Evolutionary conservation across 305 asterid species (phyloP).

Genomic region (Fraxinus nigra): DNA sequence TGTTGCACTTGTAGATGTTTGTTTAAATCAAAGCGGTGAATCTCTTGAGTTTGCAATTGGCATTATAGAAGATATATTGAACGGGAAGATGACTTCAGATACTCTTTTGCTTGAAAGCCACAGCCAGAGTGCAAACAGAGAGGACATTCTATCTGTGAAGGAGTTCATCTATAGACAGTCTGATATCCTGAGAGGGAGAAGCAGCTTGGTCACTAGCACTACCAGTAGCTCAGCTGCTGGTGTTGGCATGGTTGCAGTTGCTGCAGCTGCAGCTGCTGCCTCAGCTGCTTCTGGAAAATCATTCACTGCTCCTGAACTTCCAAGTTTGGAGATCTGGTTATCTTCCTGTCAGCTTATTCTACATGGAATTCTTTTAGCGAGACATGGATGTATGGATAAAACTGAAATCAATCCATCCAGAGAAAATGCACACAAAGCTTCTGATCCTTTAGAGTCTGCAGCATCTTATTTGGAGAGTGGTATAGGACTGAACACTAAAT

Average conservation of each 20-base stretch:
- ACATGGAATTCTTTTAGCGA: slow-evolving; percentile 59
- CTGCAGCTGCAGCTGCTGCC: slow-evolving; percentile 93
- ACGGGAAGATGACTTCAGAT: slow-evolving; percentile 84
- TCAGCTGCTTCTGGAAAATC: slow-evolving; percentile 66
- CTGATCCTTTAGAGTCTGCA: slow-evolving; percentile 52
- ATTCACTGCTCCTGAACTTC: slow-evolving; percentile 65
- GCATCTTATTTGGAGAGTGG: slow-evolving; percentile 55
- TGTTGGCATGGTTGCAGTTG: slow-evolving; percentile 91
- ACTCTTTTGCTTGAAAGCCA: slow-evolving; percentile 83
- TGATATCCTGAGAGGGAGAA: slow-evolving; percentile 80
- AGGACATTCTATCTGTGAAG: slow-evolving; percentile 68
- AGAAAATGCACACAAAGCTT: slow-evolving; percentile 38
- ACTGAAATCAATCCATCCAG: slow-evolving; percentile 35
- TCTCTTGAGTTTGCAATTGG: slow-evolving; percentile 80
- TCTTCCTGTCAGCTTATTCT: slow-evolving; percentile 69
- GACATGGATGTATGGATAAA: slow-evolving; percentile 35
- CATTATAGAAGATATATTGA: slow-evolving; percentile 70
- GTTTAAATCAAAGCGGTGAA: slow-evolving; percentile 62
- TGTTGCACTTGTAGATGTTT: slow-evolving; percentile 65
- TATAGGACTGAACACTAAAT: slow-evolving; percentile 58
- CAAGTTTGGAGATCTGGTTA: slow-evolving; percentile 72
- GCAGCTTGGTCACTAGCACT: slow-evolving; percentile 51
- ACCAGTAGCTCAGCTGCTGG: slow-evolving; percentile 60
- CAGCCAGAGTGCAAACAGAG: slow-evolving; percentile 55
- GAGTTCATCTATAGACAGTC: slow-evolving; percentile 81